Conservation (phyloP, 2,329 filamentous ascomycete species). For the Hymenotorrendiella dingleyae region DNA sequence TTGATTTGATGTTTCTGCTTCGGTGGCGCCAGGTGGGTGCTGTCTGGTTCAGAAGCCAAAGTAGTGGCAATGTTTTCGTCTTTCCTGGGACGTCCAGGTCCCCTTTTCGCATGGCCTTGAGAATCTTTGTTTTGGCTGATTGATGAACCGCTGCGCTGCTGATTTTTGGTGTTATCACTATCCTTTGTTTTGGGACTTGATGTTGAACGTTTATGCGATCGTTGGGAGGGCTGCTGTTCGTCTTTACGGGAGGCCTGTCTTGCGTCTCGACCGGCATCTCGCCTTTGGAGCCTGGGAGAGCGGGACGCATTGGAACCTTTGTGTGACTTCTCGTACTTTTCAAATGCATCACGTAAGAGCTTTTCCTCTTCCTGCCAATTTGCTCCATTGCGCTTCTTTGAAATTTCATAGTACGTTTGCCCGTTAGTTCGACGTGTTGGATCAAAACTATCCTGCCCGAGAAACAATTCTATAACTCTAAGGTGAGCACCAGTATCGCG, state of each 20-base stretch:
- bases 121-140: constrained; percentile 19
- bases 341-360: constrained; percentile 69
- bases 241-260: constrained; percentile 17
- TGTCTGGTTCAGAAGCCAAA: constrained; percentile 25
- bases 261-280: constrained; percentile 27
- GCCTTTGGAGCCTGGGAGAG: constrained; percentile 40
- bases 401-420: constrained; percentile 81
- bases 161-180: constrained; percentile 15
- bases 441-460: constrained; percentile 74
- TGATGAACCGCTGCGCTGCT: constrained; percentile 15
- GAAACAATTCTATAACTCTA: constrained; percentile 73
- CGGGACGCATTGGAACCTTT: constrained; percentile 43
- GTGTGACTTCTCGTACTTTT: constrained; percentile 52
- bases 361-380: constrained; percentile 87
- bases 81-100: constrained; percentile 48
- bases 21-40: constrained; percentile 29
- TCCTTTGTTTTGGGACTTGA: constrained; percentile 23
- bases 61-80: constrained; percentile 32
- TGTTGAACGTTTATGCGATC: constrained; percentile 22
- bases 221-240: constrained; percentile 18
- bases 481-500: constrained; percentile 83
- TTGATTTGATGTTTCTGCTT: constrained; percentile 46
- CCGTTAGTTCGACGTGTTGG: constrained; percentile 71
- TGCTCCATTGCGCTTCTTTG: constrained; percentile 73
- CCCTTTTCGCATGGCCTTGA: constrained; percentile 32